phyloP scores from a whole-genome alignment of 805 yeast species.

The Candida ipomoeae region DNA sequence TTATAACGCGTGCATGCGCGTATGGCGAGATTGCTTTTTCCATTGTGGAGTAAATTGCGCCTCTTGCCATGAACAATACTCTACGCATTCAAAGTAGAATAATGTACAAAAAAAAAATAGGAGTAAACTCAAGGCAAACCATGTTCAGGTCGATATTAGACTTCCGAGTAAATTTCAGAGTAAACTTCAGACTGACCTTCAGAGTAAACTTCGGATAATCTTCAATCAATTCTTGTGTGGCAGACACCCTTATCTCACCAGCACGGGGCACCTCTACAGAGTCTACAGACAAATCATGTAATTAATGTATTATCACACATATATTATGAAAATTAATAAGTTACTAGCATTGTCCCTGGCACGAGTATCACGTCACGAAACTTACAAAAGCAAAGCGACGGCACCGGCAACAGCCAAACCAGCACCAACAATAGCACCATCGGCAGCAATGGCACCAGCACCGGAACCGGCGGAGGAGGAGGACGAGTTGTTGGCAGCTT shows the following conservation, averaged over 20 bases:
- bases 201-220: too few relatives aligned
- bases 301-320: not conserved
- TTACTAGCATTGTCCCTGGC: not conserved
- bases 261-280: not conserved
- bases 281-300: not conserved
- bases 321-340: not conserved
- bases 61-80: not conserved
- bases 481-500: slow-evolving; percentile 20
- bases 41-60: not conserved
- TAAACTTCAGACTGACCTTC: too few relatives aligned
- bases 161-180: not conserved
- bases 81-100: too few relatives aligned
- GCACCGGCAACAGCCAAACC: slow-evolving; percentile 20
- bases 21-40: not conserved
- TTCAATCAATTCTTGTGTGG: not conserved
- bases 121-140: too few relatives aligned
- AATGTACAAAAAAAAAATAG: too few relatives aligned
- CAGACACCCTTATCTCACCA: not conserved
- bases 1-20: not conserved
- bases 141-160: not conserved
- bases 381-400: slow-evolving; percentile 18
- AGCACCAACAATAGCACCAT: slow-evolving; percentile 16
- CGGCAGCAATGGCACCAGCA: slow-evolving; percentile 16
- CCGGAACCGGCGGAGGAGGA: slow-evolving; percentile 13
- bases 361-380: not conserved